A percentile compares a stretch with the other conserved stretches of the same genome.
Conservation (phyloP, 257 asterid species). For the Solanum virginianum region DNA sequence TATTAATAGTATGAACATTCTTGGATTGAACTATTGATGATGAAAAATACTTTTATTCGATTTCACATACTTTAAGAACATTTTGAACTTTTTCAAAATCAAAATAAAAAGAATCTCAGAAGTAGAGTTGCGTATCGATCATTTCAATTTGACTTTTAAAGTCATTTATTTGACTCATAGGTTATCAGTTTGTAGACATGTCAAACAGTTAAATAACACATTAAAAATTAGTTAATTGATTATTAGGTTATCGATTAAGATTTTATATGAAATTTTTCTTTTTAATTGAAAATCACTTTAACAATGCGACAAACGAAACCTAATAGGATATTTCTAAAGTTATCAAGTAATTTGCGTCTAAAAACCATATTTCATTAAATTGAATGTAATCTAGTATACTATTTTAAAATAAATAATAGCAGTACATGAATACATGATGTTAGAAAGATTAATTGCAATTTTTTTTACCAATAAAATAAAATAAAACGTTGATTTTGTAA, state of each 20-base stretch:
- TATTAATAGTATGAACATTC: fast-evolving
- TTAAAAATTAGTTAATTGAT: neutral
- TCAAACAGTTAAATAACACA: neutral
- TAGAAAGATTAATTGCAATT: too few relatives aligned
- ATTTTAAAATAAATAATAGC: too few relatives aligned
- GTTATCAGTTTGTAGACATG: neutral
- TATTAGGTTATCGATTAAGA: neutral
- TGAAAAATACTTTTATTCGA: neutral
- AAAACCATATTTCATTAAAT: neutral
- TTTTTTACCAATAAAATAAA: too few relatives aligned
- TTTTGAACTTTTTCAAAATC: neutral
- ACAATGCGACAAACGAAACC: neutral
- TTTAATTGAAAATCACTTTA: neutral
- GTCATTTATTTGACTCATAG: neutral
- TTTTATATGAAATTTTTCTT: too few relatives aligned
- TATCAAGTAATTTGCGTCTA: neutral
- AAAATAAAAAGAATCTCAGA: too few relatives aligned
- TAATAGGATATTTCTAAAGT: neutral
- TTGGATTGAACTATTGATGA: neutral
- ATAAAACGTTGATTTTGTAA: too few relatives aligned
- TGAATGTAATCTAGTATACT: neutral
- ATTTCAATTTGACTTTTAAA: neutral
- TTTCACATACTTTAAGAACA: neutral
- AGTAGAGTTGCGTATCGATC: neutral
- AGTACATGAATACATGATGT: too few relatives aligned